A percentile compares a stretch with the other conserved stretches of the same genome.
Conservation (phyloP, 345 rosid genomes). For the Stellera chamaejasme region DNA sequence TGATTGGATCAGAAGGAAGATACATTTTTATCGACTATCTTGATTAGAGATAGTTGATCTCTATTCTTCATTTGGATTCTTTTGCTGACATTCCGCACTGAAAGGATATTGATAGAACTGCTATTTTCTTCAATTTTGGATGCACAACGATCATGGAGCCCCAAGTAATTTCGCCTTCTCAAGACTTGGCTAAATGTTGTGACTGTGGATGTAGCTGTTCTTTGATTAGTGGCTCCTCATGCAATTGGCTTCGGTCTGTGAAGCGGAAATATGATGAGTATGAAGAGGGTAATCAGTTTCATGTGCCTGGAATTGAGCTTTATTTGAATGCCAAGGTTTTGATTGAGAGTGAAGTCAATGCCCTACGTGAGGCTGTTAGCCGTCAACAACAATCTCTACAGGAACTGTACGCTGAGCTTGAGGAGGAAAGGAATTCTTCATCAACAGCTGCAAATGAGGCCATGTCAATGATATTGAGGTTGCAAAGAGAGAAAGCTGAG, state of each 20-base stretch:
- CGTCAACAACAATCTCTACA: conserved; percentile 70
- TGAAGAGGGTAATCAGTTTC: conserved; percentile 37
- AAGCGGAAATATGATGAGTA: conserved; percentile 57
- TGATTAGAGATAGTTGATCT: conserved; percentile 20
- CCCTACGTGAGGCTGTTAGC: conserved; percentile 64
- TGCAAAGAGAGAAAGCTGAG: conserved; percentile 98
- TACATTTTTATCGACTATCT: conserved; percentile 10
- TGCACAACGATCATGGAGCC: conserved; percentile 41
- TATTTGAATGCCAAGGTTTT: conserved; percentile 55
- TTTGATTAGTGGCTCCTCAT: conserved; percentile 17
- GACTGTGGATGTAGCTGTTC: conserved; percentile 51
- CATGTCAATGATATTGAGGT: conserved; percentile 93
- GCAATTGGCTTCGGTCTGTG: conserved; percentile 45
- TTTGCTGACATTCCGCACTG: neutral
- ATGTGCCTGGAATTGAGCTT: conserved; percentile 44
- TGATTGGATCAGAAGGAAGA: conserved; percentile 19
- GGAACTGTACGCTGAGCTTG: conserved; percentile 63
- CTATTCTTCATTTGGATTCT: conserved; percentile 1
- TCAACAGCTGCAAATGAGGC: conserved; percentile 94
- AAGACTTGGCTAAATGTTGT: conserved; percentile 34
- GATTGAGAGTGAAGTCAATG: conserved; percentile 69
- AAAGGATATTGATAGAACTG: conserved; percentile 1
- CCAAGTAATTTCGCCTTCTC: conserved; percentile 25
- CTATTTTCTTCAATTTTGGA: conserved; percentile 12
- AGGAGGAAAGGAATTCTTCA: conserved; percentile 92